Evolutionary conservation across 306 rosid species (phyloP).

Genomic region (Carpinus viminea): DNA sequence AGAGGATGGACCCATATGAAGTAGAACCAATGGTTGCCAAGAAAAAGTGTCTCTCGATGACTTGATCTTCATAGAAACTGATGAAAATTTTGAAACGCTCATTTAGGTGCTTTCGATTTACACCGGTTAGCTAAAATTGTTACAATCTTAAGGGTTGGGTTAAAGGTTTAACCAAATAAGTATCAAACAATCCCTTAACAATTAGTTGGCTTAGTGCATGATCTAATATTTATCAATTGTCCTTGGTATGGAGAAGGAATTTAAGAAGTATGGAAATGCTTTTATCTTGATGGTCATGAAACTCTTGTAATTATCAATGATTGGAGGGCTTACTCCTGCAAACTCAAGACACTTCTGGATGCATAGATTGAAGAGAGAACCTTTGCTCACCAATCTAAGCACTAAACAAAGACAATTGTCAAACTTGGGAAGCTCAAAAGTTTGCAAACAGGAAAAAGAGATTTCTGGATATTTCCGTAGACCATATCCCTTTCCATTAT

Average conservation of each 20-base stretch:
- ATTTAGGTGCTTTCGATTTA: no score
- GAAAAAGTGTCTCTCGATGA: not conserved
- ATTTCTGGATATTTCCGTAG: slow-evolving; percentile 6
- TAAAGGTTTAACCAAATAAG: no score
- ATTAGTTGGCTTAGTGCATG: not conserved
- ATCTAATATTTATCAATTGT: not conserved
- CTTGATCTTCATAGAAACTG: not conserved
- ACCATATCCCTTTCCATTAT: not conserved
- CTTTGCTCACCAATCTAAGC: not conserved
- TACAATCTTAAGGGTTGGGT: no score
- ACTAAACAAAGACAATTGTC: not conserved
- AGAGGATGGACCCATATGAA: no score
- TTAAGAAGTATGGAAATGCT: not conserved
- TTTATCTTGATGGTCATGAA: not conserved
- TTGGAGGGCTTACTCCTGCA: not conserved
- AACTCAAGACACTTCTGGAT: not conserved
- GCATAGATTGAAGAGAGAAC: slow-evolving; percentile 8
- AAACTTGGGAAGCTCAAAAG: slow-evolving; percentile 12
- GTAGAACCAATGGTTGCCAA: no score
- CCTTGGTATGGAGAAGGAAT: not conserved
- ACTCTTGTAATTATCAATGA: not conserved
- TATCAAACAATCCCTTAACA: no score
- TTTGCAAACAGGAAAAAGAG: not conserved
- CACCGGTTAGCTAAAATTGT: no score
- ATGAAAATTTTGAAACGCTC: not conserved